Percentiles rank a stretch among this genome's conserved stretches.
Conservation (phyloP, 192 early-diverging fungal genomes). For the Funneliformis mosseae region DNA sequence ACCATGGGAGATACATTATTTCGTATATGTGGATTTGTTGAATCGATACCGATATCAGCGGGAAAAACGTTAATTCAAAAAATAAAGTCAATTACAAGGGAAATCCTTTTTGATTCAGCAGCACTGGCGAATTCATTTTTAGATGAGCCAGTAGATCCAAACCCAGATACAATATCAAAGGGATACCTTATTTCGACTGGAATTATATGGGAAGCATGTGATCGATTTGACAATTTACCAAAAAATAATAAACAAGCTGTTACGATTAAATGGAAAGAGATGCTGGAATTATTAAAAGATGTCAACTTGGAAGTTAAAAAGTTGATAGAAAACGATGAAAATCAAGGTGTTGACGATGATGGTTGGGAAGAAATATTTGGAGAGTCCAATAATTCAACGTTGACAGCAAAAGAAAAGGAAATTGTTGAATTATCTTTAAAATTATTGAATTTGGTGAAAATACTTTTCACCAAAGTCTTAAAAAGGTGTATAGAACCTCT, state of each 20-base stretch:
- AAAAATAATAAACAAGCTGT: slow-evolving; percentile 42
- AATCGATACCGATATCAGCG: slow-evolving; percentile 42
- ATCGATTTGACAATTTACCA: slow-evolving; percentile 45
- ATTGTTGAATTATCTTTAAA: slow-evolving; percentile 37
- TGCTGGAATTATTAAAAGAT: slow-evolving; percentile 45
- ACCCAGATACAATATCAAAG: slow-evolving; percentile 17
- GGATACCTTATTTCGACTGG: slow-evolving; percentile 44
- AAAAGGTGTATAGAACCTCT: slow-evolving; percentile 39
- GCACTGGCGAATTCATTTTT: slow-evolving; percentile 44
- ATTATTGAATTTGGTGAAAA: slow-evolving; percentile 41
- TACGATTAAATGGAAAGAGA: slow-evolving; percentile 44
- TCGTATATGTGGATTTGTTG: slow-evolving; percentile 45
- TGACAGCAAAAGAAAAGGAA: slow-evolving; percentile 44
- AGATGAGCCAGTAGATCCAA: slow-evolving; percentile 36
- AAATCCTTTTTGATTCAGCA: slow-evolving; percentile 40
- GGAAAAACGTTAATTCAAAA: slow-evolving; percentile 44
- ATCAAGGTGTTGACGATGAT: slow-evolving; percentile 38
- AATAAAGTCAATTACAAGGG: slow-evolving; percentile 36
- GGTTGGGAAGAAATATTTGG: slow-evolving; percentile 41
- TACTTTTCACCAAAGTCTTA: slow-evolving; percentile 43
- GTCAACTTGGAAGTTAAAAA: slow-evolving; percentile 44
- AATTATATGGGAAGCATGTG: slow-evolving; percentile 47
- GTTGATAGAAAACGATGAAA: slow-evolving; percentile 36
- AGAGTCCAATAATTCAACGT: slow-evolving; percentile 23
- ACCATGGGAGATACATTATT: slow-evolving; percentile 44